phyloP scores from a whole-genome alignment of 2,329 filamentous ascomycete species.

The Teratosphaeriaceae sp. region DNA sequence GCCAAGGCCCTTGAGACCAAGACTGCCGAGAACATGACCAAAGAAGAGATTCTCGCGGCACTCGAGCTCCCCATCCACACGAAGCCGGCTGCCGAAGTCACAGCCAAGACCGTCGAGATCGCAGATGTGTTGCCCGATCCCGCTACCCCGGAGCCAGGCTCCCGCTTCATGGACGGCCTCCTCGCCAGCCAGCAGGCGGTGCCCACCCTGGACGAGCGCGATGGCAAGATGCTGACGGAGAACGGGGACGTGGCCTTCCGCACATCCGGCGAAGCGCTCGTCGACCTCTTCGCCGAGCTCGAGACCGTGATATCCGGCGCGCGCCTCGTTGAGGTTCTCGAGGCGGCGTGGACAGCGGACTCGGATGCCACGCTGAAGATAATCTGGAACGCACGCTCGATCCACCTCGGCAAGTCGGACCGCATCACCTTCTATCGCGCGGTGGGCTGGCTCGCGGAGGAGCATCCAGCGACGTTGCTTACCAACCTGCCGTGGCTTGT shows the following conservation, averaged over 20 bases:
- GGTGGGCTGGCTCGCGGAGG: constrained; percentile 48
- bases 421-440: constrained; percentile 38
- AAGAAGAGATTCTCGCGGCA: neutral
- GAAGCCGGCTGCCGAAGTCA: neutral
- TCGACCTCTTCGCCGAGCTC: constrained; percentile 52
- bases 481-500: constrained; percentile 50
- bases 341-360: constrained; percentile 46
- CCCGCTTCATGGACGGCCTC: constrained; percentile 17
- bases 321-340: constrained; percentile 38
- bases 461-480: constrained; percentile 50
- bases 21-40: neutral
- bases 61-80: neutral
- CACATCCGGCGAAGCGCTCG: constrained; percentile 40
- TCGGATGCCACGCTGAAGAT: constrained; percentile 48
- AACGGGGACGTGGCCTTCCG: constrained; percentile 45
- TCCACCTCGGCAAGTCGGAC: constrained; percentile 52
- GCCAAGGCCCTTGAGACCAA: neutral
- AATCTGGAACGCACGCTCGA: constrained; percentile 56
- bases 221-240: constrained; percentile 44
- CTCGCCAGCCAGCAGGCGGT: constrained; percentile 10
- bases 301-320: constrained; percentile 35
- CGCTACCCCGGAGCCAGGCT: neutral
- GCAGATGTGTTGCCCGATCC: no score
- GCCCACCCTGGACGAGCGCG: constrained; percentile 16
- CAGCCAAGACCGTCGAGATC: neutral